Conservation (phyloP, 441 rosid genomes). For the Aleurites moluccanus region DNA sequence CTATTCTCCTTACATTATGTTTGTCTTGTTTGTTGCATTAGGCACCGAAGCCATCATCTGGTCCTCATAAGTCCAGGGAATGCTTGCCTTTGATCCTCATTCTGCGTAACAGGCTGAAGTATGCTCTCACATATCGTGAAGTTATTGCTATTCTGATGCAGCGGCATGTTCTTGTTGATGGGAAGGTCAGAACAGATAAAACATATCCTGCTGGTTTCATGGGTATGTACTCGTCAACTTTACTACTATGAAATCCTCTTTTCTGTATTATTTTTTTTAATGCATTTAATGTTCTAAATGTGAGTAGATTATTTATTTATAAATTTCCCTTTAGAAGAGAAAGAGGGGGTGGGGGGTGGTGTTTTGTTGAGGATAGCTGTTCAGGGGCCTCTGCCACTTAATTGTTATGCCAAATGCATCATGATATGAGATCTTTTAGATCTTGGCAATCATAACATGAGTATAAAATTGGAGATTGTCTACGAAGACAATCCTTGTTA, state of each 20-base stretch:
- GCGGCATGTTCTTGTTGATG: constrained; percentile 71
- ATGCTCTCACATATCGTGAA: constrained; percentile 76
- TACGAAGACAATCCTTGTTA: not conserved
- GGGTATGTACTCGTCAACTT: constrained; percentile 44
- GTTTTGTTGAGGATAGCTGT: not conserved
- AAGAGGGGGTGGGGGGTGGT: no score
- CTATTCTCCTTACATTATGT: not conserved
- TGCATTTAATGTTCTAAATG: not conserved
- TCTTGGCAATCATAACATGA: not conserved
- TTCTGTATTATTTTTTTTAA: not conserved
- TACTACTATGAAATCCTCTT: not conserved
- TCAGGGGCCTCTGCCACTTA: not conserved
- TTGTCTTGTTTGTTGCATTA: constrained; percentile 15
- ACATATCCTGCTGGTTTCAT: constrained; percentile 89
- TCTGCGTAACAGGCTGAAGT: constrained; percentile 69
- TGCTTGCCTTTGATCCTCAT: constrained; percentile 77
- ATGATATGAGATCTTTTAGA: not conserved
- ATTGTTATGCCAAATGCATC: not conserved
- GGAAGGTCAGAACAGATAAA: constrained; percentile 80
- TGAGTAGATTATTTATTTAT: not conserved
- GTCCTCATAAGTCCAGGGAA: constrained; percentile 85
- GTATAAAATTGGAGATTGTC: not conserved
- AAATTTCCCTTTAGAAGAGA: not conserved
- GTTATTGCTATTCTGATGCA: constrained; percentile 80
- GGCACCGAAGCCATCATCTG: constrained; percentile 88